These are phyloP conservation scores for Poa annua DNA, from an alignment of 176 grass and related monocot species.

Conservation along the genomic window DNA sequence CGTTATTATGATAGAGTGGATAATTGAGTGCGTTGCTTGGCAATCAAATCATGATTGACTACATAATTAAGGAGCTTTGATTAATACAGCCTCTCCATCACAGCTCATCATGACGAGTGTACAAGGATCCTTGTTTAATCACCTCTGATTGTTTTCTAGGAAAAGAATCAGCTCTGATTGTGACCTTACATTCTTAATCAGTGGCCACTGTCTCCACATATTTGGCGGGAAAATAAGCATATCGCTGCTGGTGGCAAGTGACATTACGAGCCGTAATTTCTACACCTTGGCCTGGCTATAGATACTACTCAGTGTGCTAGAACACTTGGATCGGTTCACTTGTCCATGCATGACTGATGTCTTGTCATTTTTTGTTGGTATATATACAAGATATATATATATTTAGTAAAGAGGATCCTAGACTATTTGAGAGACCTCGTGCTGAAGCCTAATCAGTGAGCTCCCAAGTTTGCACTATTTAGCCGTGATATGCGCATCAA, in stretches of 20 bases:
- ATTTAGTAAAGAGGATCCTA: slow-evolving; percentile 10
- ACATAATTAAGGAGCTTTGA: not conserved
- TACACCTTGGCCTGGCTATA: not conserved
- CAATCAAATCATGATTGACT: slow-evolving; percentile 21
- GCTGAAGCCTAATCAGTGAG: not conserved
- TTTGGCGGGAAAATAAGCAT: not conserved
- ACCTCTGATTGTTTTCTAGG: not conserved
- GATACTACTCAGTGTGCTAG: not conserved
- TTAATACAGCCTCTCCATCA: not conserved
- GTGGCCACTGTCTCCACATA: not conserved
- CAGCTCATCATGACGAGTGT: not conserved
- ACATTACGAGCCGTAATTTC: not conserved
- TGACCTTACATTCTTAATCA: not conserved
- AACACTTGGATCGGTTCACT: not conserved
- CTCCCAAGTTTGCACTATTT: slow-evolving; percentile 5
- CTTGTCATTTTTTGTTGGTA: slow-evolving; percentile 46
- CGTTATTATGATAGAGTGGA: not conserved
- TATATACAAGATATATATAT: not conserved
- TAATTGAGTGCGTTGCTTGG: not conserved
- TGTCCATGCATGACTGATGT: not conserved
- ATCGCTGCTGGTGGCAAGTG: not conserved
- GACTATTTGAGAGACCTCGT: slow-evolving; percentile 19
- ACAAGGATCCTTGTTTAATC: not conserved
- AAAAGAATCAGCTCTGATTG: not conserved
- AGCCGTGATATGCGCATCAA: slow-evolving; percentile 38